phyloP scores from a whole-genome alignment of 2,329 filamentous ascomycete genomes.

The Penicillium crustosum region DNA sequence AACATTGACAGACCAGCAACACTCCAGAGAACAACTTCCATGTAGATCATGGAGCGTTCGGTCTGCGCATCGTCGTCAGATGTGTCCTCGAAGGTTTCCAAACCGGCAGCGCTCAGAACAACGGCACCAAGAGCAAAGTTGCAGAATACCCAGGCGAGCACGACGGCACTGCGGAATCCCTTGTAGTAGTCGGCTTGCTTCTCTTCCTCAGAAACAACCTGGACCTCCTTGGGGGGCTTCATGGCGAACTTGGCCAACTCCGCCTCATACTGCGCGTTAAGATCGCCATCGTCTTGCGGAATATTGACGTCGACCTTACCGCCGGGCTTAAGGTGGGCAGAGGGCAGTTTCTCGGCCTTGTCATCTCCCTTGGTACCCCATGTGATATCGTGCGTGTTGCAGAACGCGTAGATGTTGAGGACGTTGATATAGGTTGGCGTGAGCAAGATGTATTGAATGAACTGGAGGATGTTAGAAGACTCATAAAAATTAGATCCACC shows the following conservation, averaged over 20 bases:
- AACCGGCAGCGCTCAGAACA: constrained; percentile 80
- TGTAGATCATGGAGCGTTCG: constrained; percentile 73
- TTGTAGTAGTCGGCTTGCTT: constrained; percentile 98
- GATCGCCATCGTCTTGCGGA: constrained; percentile 85
- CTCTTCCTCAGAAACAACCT: constrained; percentile 56
- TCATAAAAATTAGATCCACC: not conserved
- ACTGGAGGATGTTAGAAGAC: constrained; percentile 42
- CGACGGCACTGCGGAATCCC: constrained; percentile 87
- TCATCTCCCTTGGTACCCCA: constrained; percentile 99
- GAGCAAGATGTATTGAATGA: constrained; percentile 90
- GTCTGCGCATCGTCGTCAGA: constrained; percentile 46
- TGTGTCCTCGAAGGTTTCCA: constrained; percentile 61
- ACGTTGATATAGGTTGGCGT: constrained; percentile 98
- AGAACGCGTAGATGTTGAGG: constrained; percentile 98
- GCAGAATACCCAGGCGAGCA: constrained; percentile 93
- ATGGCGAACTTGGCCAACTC: constrained; percentile 72
- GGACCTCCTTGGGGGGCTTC: constrained; percentile 71
- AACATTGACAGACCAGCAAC: constrained; percentile 81
- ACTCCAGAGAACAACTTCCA: constrained; percentile 83
- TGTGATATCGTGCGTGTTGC: constrained; percentile 95
- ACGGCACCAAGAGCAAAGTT: constrained; percentile 87
- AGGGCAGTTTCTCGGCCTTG: constrained; percentile 86
- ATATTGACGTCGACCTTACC: constrained; percentile 90
- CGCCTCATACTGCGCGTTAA: constrained; percentile 91
- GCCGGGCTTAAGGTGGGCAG: constrained; percentile 85